Base-by-base conservation (phyloP, 768 basidiomycete species). In the Favolaschia claudopus region DNA sequence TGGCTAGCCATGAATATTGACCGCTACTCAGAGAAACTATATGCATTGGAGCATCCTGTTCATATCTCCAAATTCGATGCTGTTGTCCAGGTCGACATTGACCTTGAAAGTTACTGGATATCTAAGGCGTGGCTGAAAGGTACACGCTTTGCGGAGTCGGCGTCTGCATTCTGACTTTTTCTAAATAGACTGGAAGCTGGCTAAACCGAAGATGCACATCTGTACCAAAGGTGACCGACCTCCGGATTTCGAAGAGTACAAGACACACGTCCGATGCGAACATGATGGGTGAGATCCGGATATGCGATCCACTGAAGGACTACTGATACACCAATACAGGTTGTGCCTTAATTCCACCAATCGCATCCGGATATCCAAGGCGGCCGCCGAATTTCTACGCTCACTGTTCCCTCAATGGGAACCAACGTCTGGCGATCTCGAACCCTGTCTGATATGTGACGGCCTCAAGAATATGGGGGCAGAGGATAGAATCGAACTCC, bases 51-150 rank as follows among this genome's bases (percentile, higher is more conserved):
- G 61, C 92, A 94, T 69, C 86, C 88, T 24, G 79, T 75, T 39
- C 70, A 81, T n/a, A 85, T 91, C 0, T 71, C 77, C 25, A 71
- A 77, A 51, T 89, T 92, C 55, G 87, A 92, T 43, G 77, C 80
- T 5, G 69, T 85, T 7, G 77, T 78, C 34, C 76, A 80, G 25
- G 72, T 78, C 10, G 73, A 74, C 5, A 74, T 75, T 13, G 82
- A 83, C 53, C 70, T 72, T 15, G 60, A 63, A 15, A 83, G 83
- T 7, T 88, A 80, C 69, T 92, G 89, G 88, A 85, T 94, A 67
- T 94, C 93, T 0, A 92, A 88, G 68, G 70, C 74, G 7, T 95
- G 93, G 93, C 70, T 90, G 4, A 89, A 82, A 83, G 92, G 92
- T 89, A 55, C 15, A 71, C 56, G 39, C 46, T 57, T 57, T 40